Base-by-base conservation (phyloP, 2,329 filamentous ascomycete species). In the Penicillium sp. region DNA sequence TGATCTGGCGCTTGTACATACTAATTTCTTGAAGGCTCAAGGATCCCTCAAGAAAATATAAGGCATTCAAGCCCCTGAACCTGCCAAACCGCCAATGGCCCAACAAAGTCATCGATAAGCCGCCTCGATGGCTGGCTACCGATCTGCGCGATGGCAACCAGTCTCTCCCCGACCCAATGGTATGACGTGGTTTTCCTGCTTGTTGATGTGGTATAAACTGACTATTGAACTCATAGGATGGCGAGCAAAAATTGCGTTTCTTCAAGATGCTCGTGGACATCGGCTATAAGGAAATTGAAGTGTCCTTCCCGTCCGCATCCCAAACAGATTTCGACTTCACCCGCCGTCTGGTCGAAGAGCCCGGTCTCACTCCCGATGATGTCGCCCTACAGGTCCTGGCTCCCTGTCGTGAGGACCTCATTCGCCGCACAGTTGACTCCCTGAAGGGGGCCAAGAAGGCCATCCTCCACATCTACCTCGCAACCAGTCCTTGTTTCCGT, bases 281-380 rank as follows among this genome's bases (percentile, higher is more conserved):
- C 46, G 93, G 94, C 65, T 97, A 95, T 82, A 97, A 97, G 78
- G 93, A 97, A 77, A 97, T 97, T 62, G 93, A 97, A 72, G 88
- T 97, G 18, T 94, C 92, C 4, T 97, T 96, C 76, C 93, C 93
- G 46, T 96, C 91, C 0, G 91, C 93, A 13, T 96, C 91, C 36
- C 88, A 96, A 71, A 96, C 89, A 68, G 94, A 97, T 77, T 97
- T 92, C 78, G 90, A 96, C 79, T 97, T 97, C 70, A 96, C 91
- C 38, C 83, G 91, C 63, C 85, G 87, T 67, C 79, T 97, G 63
- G 85, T 97, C 61, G 87, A 95, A 67, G 96, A 91, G 1, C 89
- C 90, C 10, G 90, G 89, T 38, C 82, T 85, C 13, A 84, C 92
- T 8, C 91, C 92, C 50, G 90, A 94, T 69, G 92, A 97, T 74